Conservation (phyloP, 2,329 filamentous ascomycete genomes). For the Ophiostoma perfectum region DNA sequence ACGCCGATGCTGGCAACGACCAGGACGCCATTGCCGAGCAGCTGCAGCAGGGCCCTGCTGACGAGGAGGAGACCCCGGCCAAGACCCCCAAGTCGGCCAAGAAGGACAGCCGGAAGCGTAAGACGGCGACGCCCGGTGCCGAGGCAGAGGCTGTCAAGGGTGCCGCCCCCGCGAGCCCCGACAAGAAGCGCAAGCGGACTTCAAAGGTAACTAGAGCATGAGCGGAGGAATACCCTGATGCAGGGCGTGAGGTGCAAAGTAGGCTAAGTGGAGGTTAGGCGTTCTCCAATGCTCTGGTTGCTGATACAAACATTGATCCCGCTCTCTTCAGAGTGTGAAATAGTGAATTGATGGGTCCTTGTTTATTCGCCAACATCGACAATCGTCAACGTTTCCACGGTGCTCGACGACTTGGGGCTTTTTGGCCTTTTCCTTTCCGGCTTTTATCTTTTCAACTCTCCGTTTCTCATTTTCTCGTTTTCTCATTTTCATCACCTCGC, state of each 20-base stretch:
- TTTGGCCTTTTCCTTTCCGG: not conserved
- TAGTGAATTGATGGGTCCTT: conserved; percentile 29
- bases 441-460: not conserved
- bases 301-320: conserved; percentile 32
- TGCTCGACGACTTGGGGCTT: not conserved
- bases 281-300: conserved; percentile 29
- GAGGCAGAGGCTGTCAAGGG: conserved; percentile 40
- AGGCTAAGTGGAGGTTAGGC: conserved; percentile 42
- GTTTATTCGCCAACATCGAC: conserved; percentile 17
- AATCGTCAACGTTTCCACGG: conserved; percentile 2
- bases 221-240: conserved; percentile 48
- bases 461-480: not conserved
- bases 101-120: conserved; percentile 49
- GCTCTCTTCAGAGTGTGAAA: conserved; percentile 31
- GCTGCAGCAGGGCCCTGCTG: conserved; percentile 44
- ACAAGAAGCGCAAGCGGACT: conserved; percentile 58
- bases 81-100: conserved; percentile 56
- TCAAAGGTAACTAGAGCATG: conserved; percentile 52
- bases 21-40: conserved; percentile 56
- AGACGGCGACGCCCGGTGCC: conserved; percentile 46
- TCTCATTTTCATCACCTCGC: not conserved
- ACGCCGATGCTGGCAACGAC: conserved; percentile 43
- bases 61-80: conserved; percentile 42
- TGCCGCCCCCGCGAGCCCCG: conserved; percentile 47
- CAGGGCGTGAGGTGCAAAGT: conserved; percentile 34